A percentile compares a stretch with the other conserved stretches of the same genome.
These are phyloP conservation scores for Lotus japonicus DNA, from an alignment of 306 rosid genomes.

Conservation along the genomic window DNA sequence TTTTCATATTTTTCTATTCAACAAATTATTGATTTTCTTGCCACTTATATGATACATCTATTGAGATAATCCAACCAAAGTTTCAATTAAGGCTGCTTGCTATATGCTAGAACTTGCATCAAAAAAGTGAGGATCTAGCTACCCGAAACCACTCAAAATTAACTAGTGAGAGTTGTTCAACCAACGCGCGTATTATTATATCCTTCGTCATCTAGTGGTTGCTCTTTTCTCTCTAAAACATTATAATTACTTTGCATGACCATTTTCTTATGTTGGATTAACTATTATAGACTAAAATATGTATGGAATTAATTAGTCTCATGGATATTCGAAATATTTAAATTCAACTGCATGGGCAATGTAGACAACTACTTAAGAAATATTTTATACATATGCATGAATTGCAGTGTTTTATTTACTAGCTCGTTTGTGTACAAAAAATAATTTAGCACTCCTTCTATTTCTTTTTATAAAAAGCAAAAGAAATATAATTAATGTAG, in stretches of 20 bases:
- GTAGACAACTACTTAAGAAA: too few species aligned
- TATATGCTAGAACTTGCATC: neutral
- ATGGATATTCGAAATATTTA: too few species aligned
- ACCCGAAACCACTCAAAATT: neutral
- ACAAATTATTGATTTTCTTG: neutral
- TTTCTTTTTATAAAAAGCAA: too few species aligned
- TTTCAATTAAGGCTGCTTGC: neutral
- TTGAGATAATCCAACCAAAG: neutral
- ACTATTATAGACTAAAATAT: neutral
- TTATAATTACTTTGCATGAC: neutral
- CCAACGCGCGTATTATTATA: neutral
- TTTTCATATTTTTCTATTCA: too few species aligned
- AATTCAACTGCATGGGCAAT: too few species aligned
- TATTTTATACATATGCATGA: neutral
- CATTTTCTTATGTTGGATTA: neutral
- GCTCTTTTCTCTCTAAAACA: neutral
- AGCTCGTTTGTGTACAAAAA: too few species aligned
- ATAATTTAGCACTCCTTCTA: too few species aligned
- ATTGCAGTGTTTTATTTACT: neutral
- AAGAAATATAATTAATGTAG: too few species aligned
- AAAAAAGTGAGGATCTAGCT: neutral
- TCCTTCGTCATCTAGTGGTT: neutral
- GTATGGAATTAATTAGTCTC: too few species aligned
- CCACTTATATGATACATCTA: neutral
- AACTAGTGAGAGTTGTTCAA: slow-evolving; percentile 7